Conservation (phyloP, 208 protist genomes). For the Leishmania gerbilli region DNA sequence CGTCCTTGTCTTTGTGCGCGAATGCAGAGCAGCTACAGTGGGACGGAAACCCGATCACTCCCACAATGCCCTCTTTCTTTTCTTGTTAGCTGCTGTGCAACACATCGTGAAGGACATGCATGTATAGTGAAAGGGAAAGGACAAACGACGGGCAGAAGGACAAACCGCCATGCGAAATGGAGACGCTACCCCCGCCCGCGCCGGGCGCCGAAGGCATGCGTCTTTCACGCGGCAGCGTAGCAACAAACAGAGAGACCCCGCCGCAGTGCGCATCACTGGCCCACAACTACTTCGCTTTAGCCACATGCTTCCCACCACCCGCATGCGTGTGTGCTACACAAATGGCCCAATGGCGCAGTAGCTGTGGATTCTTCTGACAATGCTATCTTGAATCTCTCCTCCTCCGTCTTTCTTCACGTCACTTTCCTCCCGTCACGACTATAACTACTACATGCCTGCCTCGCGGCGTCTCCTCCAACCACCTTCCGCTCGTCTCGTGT, state of each 20-base stretch:
- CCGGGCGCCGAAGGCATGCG: neutral
- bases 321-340: neutral
- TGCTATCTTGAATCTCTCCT: too few relatives aligned
- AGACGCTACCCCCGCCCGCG: neutral
- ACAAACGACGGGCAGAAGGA: neutral
- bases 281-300: neutral
- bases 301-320: neutral
- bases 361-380: neutral
- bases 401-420: neutral
- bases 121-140: too few relatives aligned
- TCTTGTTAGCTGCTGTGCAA: neutral
- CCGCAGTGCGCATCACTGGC: neutral
- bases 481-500: too few relatives aligned
- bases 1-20: neutral
- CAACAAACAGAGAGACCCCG: neutral
- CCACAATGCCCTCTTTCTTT: neutral
- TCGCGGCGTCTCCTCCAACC: too few relatives aligned
- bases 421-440: neutral
- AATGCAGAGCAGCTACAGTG: neutral
- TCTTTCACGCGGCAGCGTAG: neutral
- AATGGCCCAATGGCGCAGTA: neutral
- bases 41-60: neutral
- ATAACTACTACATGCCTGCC: neutral
- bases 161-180: neutral
- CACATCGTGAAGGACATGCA: neutral